A percentile compares a stretch with the other conserved stretches of the same genome.
Evolutionary conservation across 164 flowering plant species (phyloP).

Genomic region (Sedum album): DNA sequence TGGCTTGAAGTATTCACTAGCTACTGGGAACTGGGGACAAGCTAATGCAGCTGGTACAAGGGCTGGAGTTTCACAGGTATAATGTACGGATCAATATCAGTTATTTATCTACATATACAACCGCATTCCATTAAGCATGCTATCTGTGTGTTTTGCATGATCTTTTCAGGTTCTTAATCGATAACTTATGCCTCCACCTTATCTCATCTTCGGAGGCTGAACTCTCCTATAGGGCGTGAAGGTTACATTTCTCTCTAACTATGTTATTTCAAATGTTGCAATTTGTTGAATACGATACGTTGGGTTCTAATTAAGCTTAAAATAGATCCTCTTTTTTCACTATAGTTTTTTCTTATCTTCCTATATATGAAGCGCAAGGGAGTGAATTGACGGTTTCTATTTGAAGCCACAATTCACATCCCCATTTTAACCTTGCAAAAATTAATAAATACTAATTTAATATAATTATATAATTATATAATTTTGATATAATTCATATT

Average conservation of each 20-base stretch:
- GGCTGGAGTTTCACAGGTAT: slow-evolving; percentile 98
- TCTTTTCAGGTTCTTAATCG: slow-evolving; percentile 76
- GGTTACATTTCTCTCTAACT: slow-evolving; percentile 26
- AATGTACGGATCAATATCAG: neutral
- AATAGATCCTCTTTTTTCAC: too few species aligned
- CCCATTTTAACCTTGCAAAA: too few species aligned
- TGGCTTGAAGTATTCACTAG: slow-evolving; percentile 95
- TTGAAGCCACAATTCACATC: too few species aligned
- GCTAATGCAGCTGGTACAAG: slow-evolving; percentile 99
- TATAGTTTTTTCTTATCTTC: too few species aligned
- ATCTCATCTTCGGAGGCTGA: slow-evolving; percentile 85
- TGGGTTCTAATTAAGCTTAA: too few species aligned
- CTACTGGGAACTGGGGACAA: slow-evolving; percentile 99
- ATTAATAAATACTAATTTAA: too few species aligned
- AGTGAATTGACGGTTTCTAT: too few species aligned
- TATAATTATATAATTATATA: too few species aligned
- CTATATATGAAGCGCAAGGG: too few species aligned
- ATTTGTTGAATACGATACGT: too few species aligned
- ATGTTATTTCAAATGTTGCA: slow-evolving; percentile 12
- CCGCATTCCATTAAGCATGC: neutral
- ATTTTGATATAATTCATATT: too few species aligned
- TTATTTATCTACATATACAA: neutral
- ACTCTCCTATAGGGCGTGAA: slow-evolving; percentile 99
- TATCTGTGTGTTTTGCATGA: neutral
- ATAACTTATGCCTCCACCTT: slow-evolving; percentile 87